These are phyloP conservation scores for Beauveria bassiana DNA, from an alignment of 2,329 filamentous ascomycete species.

Conservation along the genomic window DNA sequence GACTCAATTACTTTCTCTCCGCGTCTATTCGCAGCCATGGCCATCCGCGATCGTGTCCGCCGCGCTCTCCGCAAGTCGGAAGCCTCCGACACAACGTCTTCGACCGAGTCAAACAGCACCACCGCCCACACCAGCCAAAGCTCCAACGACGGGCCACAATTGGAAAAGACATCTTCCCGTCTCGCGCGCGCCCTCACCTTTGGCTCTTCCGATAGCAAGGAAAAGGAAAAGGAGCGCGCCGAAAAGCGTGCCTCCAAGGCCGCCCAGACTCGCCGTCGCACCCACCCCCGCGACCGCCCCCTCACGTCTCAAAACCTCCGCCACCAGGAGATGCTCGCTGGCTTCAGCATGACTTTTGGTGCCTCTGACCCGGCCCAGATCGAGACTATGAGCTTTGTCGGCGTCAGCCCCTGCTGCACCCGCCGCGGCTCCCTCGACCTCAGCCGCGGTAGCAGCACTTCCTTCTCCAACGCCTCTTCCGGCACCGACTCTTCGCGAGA, in stretches of 20 bases:
- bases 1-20: not conserved
- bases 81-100: constrained; percentile 24
- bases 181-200: constrained; percentile 26
- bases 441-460: constrained; percentile 17
- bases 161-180: constrained; percentile 23
- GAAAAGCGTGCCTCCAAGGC: constrained; percentile 14
- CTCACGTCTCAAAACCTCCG: constrained; percentile 37
- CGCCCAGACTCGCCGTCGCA: constrained; percentile 12
- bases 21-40: constrained; percentile 25
- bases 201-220: constrained; percentile 16
- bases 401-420: constrained; percentile 39
- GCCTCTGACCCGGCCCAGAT: constrained; percentile 26
- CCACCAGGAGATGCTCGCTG: constrained; percentile 38
- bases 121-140: constrained; percentile 20
- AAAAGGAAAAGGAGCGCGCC: constrained; percentile 14
- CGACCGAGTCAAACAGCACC: constrained; percentile 24
- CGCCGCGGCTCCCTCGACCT: constrained; percentile 15
- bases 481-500: constrained; percentile 10
- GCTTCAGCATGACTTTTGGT: constrained; percentile 40
- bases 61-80: constrained; percentile 32
- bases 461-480: constrained; percentile 11
- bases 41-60: constrained; percentile 35
- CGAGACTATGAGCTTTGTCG: constrained; percentile 25
- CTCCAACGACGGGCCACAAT: constrained; percentile 20
- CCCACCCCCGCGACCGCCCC: constrained; percentile 37